These are phyloP conservation scores for Eustoma russellianum DNA, from an alignment of 257 asterid genomes.

Conservation along the genomic window DNA sequence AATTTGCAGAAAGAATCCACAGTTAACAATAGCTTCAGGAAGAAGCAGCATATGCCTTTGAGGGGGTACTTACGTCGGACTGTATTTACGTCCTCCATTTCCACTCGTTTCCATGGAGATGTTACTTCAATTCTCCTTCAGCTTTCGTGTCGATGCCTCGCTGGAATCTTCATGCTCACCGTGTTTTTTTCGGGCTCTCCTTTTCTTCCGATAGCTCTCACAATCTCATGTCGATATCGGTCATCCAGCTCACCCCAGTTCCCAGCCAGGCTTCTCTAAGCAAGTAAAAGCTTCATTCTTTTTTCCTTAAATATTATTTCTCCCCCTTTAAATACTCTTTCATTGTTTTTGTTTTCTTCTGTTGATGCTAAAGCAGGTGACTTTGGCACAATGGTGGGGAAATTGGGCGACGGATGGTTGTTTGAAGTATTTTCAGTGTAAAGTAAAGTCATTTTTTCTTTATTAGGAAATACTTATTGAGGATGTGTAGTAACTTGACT, in stretches of 20 bases:
- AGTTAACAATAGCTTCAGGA: not conserved
- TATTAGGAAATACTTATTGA: too few relatives aligned
- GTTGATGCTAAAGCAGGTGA: not conserved
- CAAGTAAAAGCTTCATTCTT: conserved; percentile 8
- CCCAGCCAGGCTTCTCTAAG: conserved; percentile 5
- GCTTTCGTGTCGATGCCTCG: conserved; percentile 2
- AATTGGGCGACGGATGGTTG: not conserved
- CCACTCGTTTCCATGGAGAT: too few relatives aligned
- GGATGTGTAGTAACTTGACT: not conserved
- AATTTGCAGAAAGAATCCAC: too few relatives aligned
- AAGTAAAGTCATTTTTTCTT: not conserved
- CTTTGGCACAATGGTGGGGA: too few relatives aligned
- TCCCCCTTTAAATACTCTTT: too few relatives aligned
- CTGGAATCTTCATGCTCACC: not conserved
- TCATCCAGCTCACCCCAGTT: not conserved
- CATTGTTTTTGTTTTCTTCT: not conserved
- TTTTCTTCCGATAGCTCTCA: conserved; percentile 9
- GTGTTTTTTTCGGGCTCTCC: conserved; percentile 1
- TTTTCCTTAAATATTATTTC: not conserved
- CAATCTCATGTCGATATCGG: not conserved
- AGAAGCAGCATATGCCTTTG: not conserved
- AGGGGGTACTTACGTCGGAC: conserved; percentile 2
- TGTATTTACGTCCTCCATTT: not conserved
- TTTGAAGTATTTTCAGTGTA: too few relatives aligned
- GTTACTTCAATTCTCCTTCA: too few relatives aligned